Evolutionary conservation across 1,284 basidiomycete genomes (phyloP).

Genomic region (Rhodotorula sp.): DNA sequence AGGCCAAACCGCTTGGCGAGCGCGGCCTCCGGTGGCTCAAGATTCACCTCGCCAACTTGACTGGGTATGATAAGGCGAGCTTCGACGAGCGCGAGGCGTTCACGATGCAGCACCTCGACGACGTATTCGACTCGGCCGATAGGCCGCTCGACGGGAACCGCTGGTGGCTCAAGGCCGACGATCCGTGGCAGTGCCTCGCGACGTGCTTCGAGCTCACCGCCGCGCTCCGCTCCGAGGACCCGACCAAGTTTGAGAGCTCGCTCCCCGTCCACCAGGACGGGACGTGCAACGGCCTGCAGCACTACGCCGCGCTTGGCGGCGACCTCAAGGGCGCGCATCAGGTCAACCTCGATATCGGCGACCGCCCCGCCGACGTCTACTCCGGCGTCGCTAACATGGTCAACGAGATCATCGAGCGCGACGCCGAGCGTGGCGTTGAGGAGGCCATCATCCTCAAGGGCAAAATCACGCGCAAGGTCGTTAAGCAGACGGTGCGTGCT

Average conservation of each 20-base stretch:
- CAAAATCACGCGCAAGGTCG: constrained; percentile 88
- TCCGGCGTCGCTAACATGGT: constrained; percentile 87
- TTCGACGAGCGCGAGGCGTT: constrained; percentile 88
- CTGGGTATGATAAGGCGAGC: constrained; percentile 91
- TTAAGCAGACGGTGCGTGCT: constrained; percentile 85
- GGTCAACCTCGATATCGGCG: constrained; percentile 85
- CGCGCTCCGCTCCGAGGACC: constrained; percentile 75
- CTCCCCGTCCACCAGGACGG: constrained; percentile 97
- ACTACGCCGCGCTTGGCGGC: constrained; percentile 96
- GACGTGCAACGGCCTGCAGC: constrained; percentile 97
- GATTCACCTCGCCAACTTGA: constrained; percentile 90
- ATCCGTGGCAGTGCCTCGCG: constrained; percentile 96
- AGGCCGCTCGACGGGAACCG: constrained; percentile 75
- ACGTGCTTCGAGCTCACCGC: constrained; percentile 82
- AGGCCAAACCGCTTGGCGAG: constrained; percentile 74
- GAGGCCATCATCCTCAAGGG: constrained; percentile 70
- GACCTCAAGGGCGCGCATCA: constrained; percentile 86
- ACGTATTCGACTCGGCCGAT: constrained; percentile 81
- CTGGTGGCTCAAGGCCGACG: constrained; percentile 81
- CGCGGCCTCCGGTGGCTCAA: constrained; percentile 83
- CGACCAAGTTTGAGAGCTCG: constrained; percentile 68
- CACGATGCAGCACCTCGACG: constrained; percentile 69
- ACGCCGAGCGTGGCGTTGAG: constrained; percentile 59
- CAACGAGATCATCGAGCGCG: constrained; percentile 54
- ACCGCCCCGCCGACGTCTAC: constrained; percentile 93